Conservation (phyloP, 1,139 yeast genomes). For the Wickerhamiella infanticola region DNA sequence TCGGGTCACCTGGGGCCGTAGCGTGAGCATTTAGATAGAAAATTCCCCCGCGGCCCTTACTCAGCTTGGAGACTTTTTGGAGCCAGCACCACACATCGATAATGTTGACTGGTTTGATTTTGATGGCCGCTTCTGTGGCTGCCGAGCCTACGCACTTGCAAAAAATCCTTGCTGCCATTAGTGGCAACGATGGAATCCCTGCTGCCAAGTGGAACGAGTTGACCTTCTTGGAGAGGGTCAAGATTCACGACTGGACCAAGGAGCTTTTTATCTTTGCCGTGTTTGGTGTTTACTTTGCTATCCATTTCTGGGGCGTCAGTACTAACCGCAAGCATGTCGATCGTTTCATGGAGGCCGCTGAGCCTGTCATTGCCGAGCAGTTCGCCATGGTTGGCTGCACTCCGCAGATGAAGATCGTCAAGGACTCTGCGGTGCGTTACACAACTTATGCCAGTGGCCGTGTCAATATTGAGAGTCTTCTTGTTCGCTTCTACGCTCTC, state of each 20-base stretch:
- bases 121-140: not conserved
- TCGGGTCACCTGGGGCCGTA: not conserved
- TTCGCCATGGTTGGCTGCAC: slow-evolving; percentile 70
- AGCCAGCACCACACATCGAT: too few species aligned
- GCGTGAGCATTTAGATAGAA: not conserved
- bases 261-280: slow-evolving; percentile 45
- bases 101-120: not conserved
- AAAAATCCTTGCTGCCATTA: slow-evolving; percentile 3
- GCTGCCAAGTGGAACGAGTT: slow-evolving; percentile 22
- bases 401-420: slow-evolving; percentile 32
- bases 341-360: slow-evolving; percentile 33
- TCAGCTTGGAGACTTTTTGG: too few species aligned
- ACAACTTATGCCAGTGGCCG: slow-evolving; percentile 85
- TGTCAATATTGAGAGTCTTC: slow-evolving; percentile 48
- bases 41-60: too few species aligned
- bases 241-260: slow-evolving; percentile 54
- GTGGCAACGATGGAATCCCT: slow-evolving; percentile 7
- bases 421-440: slow-evolving; percentile 57
- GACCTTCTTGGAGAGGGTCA: slow-evolving; percentile 24
- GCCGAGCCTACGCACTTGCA: slow-evolving; percentile 3
- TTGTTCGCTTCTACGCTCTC: slow-evolving; percentile 45
- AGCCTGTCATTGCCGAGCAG: slow-evolving; percentile 41
- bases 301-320: slow-evolving; percentile 39
- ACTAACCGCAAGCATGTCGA: slow-evolving; percentile 44
- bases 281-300: slow-evolving; percentile 26